Base-by-base conservation (phyloP, 192 early-diverging fungal genomes). In the Podila epigama region DNA sequence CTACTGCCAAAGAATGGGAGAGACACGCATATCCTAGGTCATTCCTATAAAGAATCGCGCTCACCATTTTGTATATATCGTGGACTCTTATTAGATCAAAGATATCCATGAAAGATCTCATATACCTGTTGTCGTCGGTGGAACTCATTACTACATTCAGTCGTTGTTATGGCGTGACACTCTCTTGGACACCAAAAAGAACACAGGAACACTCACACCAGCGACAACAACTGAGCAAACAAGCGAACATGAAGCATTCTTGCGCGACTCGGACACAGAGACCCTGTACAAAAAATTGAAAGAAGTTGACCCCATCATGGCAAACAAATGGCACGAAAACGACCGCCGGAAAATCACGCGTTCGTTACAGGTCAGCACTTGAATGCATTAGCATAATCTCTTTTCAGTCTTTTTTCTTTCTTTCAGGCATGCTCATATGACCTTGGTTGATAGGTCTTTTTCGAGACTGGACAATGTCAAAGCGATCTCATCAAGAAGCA, bases 61-160 rank as follows among this genome's bases (percentile, higher is more conserved):
- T n/a, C n/a, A n/a, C n/a, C n/a, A n/a, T n/a, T n/a, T n/a, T n/a
- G n/a, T n/a, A n/a, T n/a, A n/a, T 40, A 31, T 9, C 3, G 9
- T 51, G 25, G 3, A 8, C 12, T 1, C 67, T 13, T 18, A 29
- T 13, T 68, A 92, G 89, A 97, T 98, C 60, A 60, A 85, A n/a
- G 85, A 91, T 22, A 91, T 97, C 35, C 90, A 96, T 54, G 60
- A 70, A 25, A 85, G 92, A 13, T 70, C 90, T 56, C 80, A 84
- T 20, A 55, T 94, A 16, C 95, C 97, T 4, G 89, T 99, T 12
- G 81, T 99, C 8, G 96, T 96, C 8, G 97, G 97, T 36, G 97
- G 97, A 41, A 99, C 96, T 6, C 89, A 97, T 69, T 99, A 99
- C 80, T 99, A 99, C 77, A 89, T 99, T 32, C 97, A 99, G 70